Evolutionary conservation across 164 flowering plant species (phyloP), one percentile per base, ranked within the genome.

Genomic region (Tetrastigma voinierianum): DNA sequence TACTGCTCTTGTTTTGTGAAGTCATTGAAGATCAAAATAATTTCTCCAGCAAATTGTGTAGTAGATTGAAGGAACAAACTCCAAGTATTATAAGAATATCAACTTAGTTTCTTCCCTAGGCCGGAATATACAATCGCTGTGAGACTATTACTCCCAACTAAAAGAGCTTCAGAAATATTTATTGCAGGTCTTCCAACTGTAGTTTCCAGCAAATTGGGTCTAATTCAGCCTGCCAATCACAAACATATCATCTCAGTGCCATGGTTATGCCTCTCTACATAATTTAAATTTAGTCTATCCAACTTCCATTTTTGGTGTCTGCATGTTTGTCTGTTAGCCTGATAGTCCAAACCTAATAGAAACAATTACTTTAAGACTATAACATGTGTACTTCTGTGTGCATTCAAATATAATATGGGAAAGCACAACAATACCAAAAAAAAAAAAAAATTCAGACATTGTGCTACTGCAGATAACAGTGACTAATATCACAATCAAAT

Each of bases 161-260:
- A 25, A 61, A 19, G n/a, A 61, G 51, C 49, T 21, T 18, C 53
- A 25, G 13, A 48, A 23, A 40, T 17, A 67, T 65, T 56, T 65
- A 70, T 25, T 57, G 58, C 53, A 67, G 10, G 40, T 82, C 88
- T 65, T 74, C 85, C 62, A 76, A 49, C 74, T 73, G 82, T n/a
- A 79, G 52, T 57, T 85, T 90, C 90, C 93, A 90, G 66, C 74
- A 77, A 70, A 76, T 81, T 10, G 88, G 82, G 69, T 90, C 93
- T 52, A 81, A 59, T 46, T 85, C 92, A 56, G 72, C 89, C 96
- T 90, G 96, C 62, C 23, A 70, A 76, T 13, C 68, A 69, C 20
- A 70, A 1, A 20, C 5, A 51, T 0, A 56, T 8, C 10, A 57
- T 20, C 21, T 61, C 62, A 67, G 25, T 24, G 46, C 23, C 58